Evolutionary conservation across 306 rosid genomes (phyloP).

Genomic region (Hippophae gyantsensis): DNA sequence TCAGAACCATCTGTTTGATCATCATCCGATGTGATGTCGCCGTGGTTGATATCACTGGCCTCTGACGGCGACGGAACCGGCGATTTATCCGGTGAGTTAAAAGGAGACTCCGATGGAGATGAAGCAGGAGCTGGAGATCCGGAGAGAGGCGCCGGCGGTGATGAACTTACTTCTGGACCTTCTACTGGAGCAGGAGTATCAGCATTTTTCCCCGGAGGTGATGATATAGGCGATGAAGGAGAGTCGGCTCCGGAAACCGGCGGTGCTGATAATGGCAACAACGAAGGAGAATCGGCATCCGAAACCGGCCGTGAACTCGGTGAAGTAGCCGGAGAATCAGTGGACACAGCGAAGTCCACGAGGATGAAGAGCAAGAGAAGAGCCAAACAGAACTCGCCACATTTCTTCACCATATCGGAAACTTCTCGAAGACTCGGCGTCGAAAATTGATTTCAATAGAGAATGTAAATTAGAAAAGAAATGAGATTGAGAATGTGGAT

Average conservation of each 20-base stretch:
- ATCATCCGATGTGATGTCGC: not conserved
- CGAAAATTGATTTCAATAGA: not conserved
- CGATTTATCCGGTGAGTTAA: not conserved
- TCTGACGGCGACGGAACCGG: constrained; percentile 1
- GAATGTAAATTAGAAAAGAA: constrained; percentile 28
- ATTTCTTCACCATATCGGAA: constrained; percentile 29
- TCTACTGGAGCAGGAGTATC: constrained; percentile 11
- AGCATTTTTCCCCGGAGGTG: constrained; percentile 4
- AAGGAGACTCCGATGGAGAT: constrained; percentile 11
- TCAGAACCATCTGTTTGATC: constrained; percentile 12
- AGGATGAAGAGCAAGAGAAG: constrained; percentile 22
- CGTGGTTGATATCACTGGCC: constrained; percentile 8
- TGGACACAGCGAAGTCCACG: constrained; percentile 17
- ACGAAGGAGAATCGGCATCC: constrained; percentile 13
- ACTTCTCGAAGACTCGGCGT: not conserved
- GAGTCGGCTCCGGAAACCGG: too few species aligned
- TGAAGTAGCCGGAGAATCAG: constrained; percentile 21
- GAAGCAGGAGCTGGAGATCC: constrained; percentile 17
- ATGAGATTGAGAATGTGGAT: constrained; percentile 7
- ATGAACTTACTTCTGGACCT: constrained; percentile 15
- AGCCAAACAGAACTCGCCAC: constrained; percentile 10
- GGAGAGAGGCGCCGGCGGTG: constrained; percentile 28
- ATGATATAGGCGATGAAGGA: not conserved
- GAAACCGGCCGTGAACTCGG: constrained; percentile 25
- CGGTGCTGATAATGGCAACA: too few species aligned